Percentiles rank a stretch among this genome's conserved stretches.
Evolutionary conservation across 2,329 filamentous ascomycete genomes (phyloP).

Genomic region (Hawksworthiomyces lignivorus): DNA sequence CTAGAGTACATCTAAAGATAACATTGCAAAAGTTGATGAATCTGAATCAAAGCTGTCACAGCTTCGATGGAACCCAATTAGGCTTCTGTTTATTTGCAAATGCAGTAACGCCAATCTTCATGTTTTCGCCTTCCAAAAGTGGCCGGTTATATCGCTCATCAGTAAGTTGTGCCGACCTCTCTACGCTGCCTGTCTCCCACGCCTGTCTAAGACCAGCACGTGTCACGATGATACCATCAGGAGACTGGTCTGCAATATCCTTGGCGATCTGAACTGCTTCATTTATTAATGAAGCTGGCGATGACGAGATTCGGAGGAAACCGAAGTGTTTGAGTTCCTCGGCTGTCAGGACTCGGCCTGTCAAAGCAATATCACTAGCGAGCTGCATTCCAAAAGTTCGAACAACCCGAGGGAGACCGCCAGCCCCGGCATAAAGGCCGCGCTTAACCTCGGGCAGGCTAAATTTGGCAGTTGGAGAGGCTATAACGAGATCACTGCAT

Average conservation of each 20-base stretch:
- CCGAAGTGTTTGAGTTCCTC: conserved; percentile 56
- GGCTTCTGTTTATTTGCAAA: conserved; percentile 20
- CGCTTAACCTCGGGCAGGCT: conserved; percentile 60
- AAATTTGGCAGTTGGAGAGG: conserved; percentile 43
- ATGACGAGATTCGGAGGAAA: conserved; percentile 46
- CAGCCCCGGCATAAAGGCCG: conserved; percentile 64
- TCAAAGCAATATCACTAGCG: conserved; percentile 63
- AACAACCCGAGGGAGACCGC: conserved; percentile 59
- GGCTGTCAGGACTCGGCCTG: conserved; percentile 52
- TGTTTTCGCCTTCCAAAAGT: conserved; percentile 18
- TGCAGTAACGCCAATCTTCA: conserved; percentile 20
- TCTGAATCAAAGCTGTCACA: too few relatives aligned
- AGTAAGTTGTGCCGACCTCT: conserved; percentile 17
- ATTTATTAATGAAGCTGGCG: conserved; percentile 29
- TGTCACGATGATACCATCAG: conserved; percentile 66
- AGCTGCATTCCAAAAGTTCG: conserved; percentile 60
- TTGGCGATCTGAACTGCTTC: conserved; percentile 52
- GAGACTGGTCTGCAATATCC: conserved; percentile 58
- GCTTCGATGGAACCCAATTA: conserved; percentile 20
- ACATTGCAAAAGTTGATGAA: too few relatives aligned
- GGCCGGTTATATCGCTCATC: conserved; percentile 19
- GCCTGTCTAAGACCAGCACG: conserved; percentile 64
- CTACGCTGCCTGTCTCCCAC: conserved; percentile 49
- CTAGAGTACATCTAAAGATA: too few relatives aligned
- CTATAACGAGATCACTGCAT: conserved; percentile 45